Percentiles rank a stretch among this genome's conserved stretches.
Conservation (phyloP, 2,329 filamentous ascomycete genomes). For the Sarocladium brachiariae region DNA sequence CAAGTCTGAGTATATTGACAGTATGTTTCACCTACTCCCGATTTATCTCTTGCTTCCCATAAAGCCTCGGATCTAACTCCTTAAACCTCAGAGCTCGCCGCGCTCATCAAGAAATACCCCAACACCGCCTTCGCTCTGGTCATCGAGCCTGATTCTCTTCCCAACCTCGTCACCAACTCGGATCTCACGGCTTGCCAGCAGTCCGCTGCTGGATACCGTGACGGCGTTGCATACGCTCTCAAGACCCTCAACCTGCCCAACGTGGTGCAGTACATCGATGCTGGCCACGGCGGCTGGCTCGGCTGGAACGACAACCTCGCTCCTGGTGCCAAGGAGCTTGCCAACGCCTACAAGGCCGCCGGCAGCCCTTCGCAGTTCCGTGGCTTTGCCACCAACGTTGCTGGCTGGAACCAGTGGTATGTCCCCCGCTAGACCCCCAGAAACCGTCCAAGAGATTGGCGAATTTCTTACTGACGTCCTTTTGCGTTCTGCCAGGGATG, state of each 20-base stretch:
- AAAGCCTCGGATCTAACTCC: too few relatives aligned
- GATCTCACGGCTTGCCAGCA: constrained; percentile 46
- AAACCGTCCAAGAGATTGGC: not conserved
- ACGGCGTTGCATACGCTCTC: constrained; percentile 41
- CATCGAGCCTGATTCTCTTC: constrained; percentile 56
- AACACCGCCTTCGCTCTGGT: constrained; percentile 37
- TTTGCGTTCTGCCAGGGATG: constrained; percentile 17
- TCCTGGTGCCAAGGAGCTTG: constrained; percentile 32
- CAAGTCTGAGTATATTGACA: constrained; percentile 35
- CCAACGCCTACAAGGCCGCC: constrained; percentile 29
- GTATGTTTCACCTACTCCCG: constrained; percentile 18
- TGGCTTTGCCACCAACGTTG: constrained; percentile 32
- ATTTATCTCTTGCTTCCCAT: too few relatives aligned
- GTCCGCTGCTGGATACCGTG: constrained; percentile 42
- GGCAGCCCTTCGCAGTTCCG: constrained; percentile 31
- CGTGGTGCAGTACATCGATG: constrained; percentile 58
- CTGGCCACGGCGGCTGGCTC: constrained; percentile 58
- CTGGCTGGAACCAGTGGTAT: constrained; percentile 34
- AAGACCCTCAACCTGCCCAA: constrained; percentile 51
- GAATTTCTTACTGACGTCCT: not conserved
- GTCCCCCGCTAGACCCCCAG: not conserved
- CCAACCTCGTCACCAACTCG: constrained; percentile 56
- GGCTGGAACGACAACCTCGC: constrained; percentile 55
- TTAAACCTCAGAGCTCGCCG: constrained; percentile 33
- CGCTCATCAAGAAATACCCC: constrained; percentile 45